Base-by-base conservation (phyloP, 2,329 filamentous ascomycete species). In the Alternaria sp. region DNA sequence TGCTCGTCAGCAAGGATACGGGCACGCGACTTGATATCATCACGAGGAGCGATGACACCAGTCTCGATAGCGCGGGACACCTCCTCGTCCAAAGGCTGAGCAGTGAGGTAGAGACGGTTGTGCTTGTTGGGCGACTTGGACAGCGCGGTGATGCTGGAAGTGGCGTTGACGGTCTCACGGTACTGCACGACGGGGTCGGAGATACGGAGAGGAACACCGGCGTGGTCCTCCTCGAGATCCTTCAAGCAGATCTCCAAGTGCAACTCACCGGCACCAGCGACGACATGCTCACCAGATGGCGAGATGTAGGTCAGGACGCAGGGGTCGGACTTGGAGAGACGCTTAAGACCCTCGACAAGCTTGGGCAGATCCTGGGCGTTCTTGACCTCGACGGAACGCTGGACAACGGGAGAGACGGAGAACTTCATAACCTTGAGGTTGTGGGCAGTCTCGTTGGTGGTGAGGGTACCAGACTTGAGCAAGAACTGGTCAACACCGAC, bases 341-440 rank as follows among this genome's bases (percentile, higher is more conserved):
- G 95, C 93, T 99, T 99, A 74, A 99, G 94, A 93, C 96, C 96
- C 88, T 99, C 96, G 79, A 99, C 96, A 66, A 99, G 91, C 91
- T 99, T 99, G 85, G 96, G 96, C 71, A 99, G 90, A 89, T 99
- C 96, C 87, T 97, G 94, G 80, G 96, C 96, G 87, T 99, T 99
- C 93, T 98, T 98, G 88, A 97, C 95, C 87, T 97, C 93, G 80
- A 99, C 96, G 84, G 96, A 97, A 77, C 95, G 95, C 87, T 92
- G 95, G 74, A 99, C 96, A 86, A 99, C 96, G 79, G 96, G 96
- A 66, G 96, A 98, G 83, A 99, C 96, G 81, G 96, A 99, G 92
- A 99, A 99, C 89, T 97, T 98, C 96, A 99, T 99, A 87, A 99
- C 96, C 92, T 98, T 98, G 80, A 99, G 87, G 91, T 99, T 99